A percentile compares a stretch with the other conserved stretches of the same genome.
These are phyloP conservation scores for Adansonia digitata DNA, from an alignment of 345 rosid species.

Conservation along the genomic window DNA sequence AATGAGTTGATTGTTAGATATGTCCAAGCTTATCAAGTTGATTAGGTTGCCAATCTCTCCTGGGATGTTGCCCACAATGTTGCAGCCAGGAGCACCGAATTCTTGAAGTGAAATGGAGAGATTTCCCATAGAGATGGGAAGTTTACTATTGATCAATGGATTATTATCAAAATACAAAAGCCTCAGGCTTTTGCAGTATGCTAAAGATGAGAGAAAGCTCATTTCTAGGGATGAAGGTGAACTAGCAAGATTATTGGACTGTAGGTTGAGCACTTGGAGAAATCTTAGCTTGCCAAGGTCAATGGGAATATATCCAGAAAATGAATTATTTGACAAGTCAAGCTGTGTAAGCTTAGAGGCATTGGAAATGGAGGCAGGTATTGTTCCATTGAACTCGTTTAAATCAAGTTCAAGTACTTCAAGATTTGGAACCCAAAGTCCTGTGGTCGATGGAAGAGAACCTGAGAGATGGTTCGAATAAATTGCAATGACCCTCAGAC, in stretches of 20 bases:
- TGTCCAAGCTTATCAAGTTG: not conserved
- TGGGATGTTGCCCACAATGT: not conserved
- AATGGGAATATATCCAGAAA: not conserved
- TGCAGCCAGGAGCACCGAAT: not conserved
- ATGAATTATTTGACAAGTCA: not conserved
- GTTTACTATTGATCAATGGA: not conserved
- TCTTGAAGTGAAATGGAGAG: not conserved
- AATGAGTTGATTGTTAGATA: not conserved
- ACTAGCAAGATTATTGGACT: not conserved
- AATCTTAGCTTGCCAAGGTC: not conserved
- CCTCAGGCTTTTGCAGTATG: not conserved
- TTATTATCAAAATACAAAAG: not conserved
- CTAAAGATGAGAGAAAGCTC: not conserved
- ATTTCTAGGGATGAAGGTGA: too few relatives aligned
- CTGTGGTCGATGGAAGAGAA: not conserved
- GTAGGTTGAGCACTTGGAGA: not conserved
- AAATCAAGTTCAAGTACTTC: not conserved
- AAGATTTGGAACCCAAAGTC: not conserved
- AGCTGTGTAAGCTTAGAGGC: not conserved
- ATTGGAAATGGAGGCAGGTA: not conserved
- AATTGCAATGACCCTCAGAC: not conserved
- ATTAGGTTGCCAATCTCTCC: not conserved
- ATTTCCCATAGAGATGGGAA: not conserved
- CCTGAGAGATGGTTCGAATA: not conserved
- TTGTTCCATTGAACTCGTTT: not conserved